Evolutionary conservation across 2,329 filamentous ascomycete genomes (phyloP), one percentile per base, ranked within the genome.

Genomic region (Fusarium sp.): DNA sequence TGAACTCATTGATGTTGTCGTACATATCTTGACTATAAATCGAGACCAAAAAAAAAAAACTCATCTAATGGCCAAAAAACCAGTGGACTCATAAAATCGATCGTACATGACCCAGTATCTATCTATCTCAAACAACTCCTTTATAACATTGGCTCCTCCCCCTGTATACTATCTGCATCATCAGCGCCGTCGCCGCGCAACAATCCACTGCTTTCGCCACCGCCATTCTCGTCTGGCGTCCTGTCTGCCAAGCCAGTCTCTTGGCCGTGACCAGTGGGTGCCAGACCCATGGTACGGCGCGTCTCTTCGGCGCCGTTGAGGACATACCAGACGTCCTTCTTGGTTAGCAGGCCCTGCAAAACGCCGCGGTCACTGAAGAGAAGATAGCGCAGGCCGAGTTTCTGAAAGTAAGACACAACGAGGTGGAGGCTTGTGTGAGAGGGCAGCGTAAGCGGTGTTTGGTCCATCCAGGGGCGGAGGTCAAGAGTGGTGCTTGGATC

Each of bases 241-340:
- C 54, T 39, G 14, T 76, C 72, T 23, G 73, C 73, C 5, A 78
- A 60, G 3, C 78, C 77, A 13, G 68, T 64, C 49, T 72, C 70
- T 8, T 73, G 69, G 4, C 68, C 66, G 9, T 47, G 43, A 31
- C 53, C 60, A 15, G 42, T 19, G 9, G 56, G 38, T 13, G 64
- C 52, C n/a, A 71, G 35, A 8, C 70, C 72, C 48, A 70, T 71
- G 5, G 75, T 79, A 17, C 80, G 77, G 23, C 82, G 78, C 50
- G 84, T 84, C 73, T 88, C 85, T 63, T 89, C 88, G 9, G 86
- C 87, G 37, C 89, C 91, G 72, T 97, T 92, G 41, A 98, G 81
- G 35, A 98, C 88, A 74, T 92, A 93, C 91, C 93, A 98, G 31
- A 96, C 88, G 76, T 99, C 95, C 79, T 99, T 99, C 80, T 98